These are phyloP conservation scores for Carex scoparia DNA, from an alignment of 176 grass and related monocot species.

Conservation along the genomic window DNA sequence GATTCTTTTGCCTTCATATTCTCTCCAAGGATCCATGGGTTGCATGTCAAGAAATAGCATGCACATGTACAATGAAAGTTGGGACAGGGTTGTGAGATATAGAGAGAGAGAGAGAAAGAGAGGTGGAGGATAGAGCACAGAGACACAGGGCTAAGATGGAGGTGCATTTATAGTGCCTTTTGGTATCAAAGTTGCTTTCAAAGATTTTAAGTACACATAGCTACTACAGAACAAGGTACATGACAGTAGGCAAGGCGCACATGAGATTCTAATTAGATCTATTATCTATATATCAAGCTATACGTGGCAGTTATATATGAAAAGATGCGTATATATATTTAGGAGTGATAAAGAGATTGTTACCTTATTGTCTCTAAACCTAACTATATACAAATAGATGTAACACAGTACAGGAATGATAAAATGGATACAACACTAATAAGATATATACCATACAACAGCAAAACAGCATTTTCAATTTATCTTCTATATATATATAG, in stretches of 20 bases:
- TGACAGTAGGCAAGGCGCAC: constrained; percentile 20
- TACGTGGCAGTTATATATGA: constrained; percentile 12
- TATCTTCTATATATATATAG: neutral
- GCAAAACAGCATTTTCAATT: neutral
- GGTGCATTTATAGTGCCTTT: constrained; percentile 12
- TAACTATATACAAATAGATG: neutral
- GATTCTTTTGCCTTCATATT: constrained; percentile 74
- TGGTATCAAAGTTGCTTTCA: neutral
- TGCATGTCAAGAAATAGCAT: constrained; percentile 5
- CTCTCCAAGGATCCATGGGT: constrained; percentile 41
- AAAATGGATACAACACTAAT: neutral
- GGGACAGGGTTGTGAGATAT: neutral
- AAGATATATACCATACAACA: neutral
- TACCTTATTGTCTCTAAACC: neutral
- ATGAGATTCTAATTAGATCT: neutral
- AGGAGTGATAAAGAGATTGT: constrained; percentile 9
- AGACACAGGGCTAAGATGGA: constrained; percentile 13
- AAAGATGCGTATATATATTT: neutral
- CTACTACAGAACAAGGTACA: constrained; percentile 27
- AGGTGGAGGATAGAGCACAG: constrained; percentile 13
- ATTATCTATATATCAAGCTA: neutral
- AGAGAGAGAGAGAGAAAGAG: constrained; percentile 11
- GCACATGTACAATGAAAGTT: constrained; percentile 9
- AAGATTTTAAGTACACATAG: constrained; percentile 14
- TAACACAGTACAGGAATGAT: neutral